Conservation (phyloP, 192 early-diverging fungal species). For the Gaertneriomyces sp. region DNA sequence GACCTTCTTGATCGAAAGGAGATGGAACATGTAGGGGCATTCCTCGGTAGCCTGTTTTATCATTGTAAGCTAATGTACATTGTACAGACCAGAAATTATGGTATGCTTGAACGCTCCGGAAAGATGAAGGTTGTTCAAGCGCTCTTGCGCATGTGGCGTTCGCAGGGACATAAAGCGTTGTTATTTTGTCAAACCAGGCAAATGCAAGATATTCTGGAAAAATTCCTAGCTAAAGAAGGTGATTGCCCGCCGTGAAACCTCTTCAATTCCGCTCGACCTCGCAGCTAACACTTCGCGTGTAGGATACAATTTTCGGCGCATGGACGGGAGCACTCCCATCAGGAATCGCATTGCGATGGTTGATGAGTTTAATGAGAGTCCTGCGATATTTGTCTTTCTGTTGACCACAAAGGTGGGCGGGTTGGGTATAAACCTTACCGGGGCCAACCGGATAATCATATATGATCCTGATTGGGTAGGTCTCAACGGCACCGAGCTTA, state of each 20-base stretch:
- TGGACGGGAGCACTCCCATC: conserved; percentile 96
- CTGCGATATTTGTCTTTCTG: conserved; percentile 78
- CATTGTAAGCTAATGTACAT: too few relatives aligned
- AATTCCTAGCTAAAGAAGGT: conserved; percentile 51
- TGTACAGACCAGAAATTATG: conserved; percentile 57
- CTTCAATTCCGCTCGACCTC: neutral
- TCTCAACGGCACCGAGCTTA: neutral
- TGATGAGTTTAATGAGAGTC: conserved; percentile 77
- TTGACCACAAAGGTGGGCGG: conserved; percentile 98
- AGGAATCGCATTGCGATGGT: conserved; percentile 77
- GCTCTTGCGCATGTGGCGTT: conserved; percentile 82
- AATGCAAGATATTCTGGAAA: conserved; percentile 93
- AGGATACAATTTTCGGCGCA: conserved; percentile 71
- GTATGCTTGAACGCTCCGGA: conserved; percentile 63
- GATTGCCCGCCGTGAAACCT: neutral
- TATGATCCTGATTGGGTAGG: conserved; percentile 93
- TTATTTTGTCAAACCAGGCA: conserved; percentile 92
- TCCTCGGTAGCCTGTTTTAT: neutral
- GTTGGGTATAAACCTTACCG: conserved; percentile 90
- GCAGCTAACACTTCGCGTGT: neutral
- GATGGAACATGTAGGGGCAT: neutral
- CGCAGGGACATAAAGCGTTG: conserved; percentile 77
- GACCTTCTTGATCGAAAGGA: conserved; percentile 58
- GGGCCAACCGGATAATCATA: conserved; percentile 89
- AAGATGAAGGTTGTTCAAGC: conserved; percentile 88